phyloP scores from a whole-genome alignment of 2,329 filamentous ascomycete genomes.

The Calonectria leucothoes region DNA sequence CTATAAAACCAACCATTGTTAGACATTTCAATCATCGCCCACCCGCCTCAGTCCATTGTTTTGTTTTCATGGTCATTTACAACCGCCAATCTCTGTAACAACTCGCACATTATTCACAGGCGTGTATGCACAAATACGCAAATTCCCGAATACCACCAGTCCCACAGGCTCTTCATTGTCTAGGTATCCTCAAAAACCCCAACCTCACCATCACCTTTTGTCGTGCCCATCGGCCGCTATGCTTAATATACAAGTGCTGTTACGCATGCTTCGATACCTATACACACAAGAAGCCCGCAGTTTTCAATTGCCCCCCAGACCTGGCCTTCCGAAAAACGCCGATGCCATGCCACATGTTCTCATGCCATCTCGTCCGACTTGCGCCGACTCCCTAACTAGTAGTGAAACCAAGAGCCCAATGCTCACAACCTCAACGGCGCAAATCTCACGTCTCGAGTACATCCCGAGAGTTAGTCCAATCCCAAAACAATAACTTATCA shows the following conservation, averaged over 20 bases:
- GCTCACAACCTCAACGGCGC: neutral
- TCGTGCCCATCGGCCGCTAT: conserved; percentile 10
- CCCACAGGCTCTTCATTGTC: conserved; percentile 17
- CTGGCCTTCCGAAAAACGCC: conserved; percentile 45
- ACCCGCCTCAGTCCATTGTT: neutral
- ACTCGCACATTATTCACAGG: neutral
- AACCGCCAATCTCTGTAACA: neutral
- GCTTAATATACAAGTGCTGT: conserved; percentile 39
- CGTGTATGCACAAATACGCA: neutral
- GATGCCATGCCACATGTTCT: conserved; percentile 50
- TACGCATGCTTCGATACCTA: conserved; percentile 37
- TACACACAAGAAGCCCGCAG: conserved; percentile 37
- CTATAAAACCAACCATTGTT: neutral
- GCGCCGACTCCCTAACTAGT: conserved; percentile 23
- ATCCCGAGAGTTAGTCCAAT: conserved; percentile 6
- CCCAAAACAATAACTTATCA: conserved; percentile 35
- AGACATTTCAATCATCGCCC: neutral
- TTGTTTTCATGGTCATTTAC: neutral
- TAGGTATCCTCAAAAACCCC: conserved; percentile 14
- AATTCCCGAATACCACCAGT: conserved; percentile 3
- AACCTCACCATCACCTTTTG: conserved; percentile 9
- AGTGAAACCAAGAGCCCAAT: conserved; percentile 3
- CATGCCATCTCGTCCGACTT: conserved; percentile 37
- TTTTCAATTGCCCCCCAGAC: conserved; percentile 32
- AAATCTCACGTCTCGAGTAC: neutral